Evolutionary conservation across 805 yeast genomes (phyloP).

Genomic region (Starmerella sp.): DNA sequence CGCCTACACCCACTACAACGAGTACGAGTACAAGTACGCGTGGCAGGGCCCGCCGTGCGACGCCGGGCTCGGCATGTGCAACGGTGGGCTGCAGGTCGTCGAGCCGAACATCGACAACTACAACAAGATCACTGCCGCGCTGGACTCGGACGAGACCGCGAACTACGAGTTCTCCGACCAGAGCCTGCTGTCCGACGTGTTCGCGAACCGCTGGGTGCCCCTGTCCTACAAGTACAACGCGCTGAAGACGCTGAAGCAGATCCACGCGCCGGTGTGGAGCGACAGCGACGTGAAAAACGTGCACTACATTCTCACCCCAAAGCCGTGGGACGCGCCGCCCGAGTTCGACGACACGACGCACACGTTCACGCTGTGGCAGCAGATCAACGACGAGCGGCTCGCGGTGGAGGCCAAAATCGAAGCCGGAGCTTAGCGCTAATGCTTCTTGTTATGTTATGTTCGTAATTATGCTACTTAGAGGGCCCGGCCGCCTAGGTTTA

Average conservation of each 20-base stretch:
- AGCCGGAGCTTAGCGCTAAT: neutral
- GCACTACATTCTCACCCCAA: slow-evolving; percentile 48
- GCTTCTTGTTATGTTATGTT: too few species aligned
- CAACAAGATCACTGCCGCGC: slow-evolving; percentile 33
- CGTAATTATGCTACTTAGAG: too few species aligned
- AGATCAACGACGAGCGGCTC: slow-evolving; percentile 28
- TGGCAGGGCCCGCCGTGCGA: slow-evolving; percentile 35
- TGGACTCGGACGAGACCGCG: slow-evolving; percentile 32
- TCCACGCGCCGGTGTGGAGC: slow-evolving; percentile 41
- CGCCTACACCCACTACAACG: slow-evolving; percentile 35
- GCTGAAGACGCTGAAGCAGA: slow-evolving; percentile 39
- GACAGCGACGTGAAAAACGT: slow-evolving; percentile 41
- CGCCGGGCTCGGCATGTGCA: slow-evolving; percentile 40
- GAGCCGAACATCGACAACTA: slow-evolving; percentile 34
- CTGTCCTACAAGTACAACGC: slow-evolving; percentile 45
- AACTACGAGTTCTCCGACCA: slow-evolving; percentile 50
- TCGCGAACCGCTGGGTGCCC: slow-evolving; percentile 40
- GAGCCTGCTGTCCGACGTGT: slow-evolving; percentile 44
- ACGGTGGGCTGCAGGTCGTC: slow-evolving; percentile 49
- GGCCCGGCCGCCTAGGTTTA: too few species aligned
- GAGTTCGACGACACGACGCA: slow-evolving; percentile 34
- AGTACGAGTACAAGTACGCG: slow-evolving; percentile 19
- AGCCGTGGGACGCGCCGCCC: slow-evolving; percentile 42
- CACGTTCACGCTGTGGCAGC: slow-evolving; percentile 44
- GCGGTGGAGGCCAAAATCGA: slow-evolving; percentile 4